These are phyloP conservation scores for Penicillium turbatum DNA, from an alignment of 495 filamentous ascomycete genomes.

Conservation along the genomic window DNA sequence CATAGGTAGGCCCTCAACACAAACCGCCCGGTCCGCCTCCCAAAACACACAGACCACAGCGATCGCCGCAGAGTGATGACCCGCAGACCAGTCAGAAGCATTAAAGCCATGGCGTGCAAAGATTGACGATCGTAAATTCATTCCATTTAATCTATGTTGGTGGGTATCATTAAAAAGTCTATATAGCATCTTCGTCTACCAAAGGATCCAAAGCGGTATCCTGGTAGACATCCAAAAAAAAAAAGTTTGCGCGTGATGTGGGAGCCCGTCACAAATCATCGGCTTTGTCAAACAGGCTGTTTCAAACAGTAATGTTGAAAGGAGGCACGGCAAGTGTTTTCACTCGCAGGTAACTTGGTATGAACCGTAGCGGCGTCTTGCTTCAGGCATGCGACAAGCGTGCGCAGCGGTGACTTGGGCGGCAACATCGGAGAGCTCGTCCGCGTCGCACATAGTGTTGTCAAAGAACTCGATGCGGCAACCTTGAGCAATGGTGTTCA, in stretches of 20 bases:
- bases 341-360: constrained; percentile 28
- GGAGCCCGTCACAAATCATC: not conserved
- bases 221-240: not conserved
- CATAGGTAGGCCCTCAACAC: too few relatives aligned
- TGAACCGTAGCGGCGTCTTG: constrained; percentile 17
- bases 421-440: constrained; percentile 16
- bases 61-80: not conserved
- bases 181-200: not conserved
- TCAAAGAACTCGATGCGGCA: constrained; percentile 28
- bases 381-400: constrained; percentile 12
- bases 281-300: not conserved
- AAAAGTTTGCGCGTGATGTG: not conserved
- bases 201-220: not conserved
- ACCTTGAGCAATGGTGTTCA: constrained; percentile 17
- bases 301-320: not conserved
- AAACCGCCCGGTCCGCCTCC: too few relatives aligned
- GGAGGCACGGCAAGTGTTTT: not conserved
- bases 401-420: constrained; percentile 10
- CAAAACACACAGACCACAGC: not conserved
- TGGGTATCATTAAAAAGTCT: constrained; percentile 10
- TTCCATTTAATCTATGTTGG: constrained; percentile 3
- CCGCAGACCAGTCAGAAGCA: not conserved
- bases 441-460: constrained; percentile 29
- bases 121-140: constrained; percentile 3
- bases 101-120: not conserved